Conservation (phyloP, 1,139 yeast species). For the Scheffersomyces illinoinensis region DNA sequence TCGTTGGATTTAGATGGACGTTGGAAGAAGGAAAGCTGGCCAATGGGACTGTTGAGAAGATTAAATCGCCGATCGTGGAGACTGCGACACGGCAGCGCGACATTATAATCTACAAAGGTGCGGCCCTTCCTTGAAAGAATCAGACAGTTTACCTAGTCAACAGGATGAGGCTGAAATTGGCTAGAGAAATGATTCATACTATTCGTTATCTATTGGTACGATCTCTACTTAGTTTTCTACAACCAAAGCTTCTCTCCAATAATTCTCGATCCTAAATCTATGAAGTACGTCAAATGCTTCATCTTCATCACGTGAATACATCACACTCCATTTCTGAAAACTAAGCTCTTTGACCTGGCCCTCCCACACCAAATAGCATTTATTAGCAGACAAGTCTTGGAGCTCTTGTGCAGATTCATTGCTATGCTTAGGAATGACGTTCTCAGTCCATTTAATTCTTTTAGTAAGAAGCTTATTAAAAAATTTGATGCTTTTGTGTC, state of each 20-base stretch:
- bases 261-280: conserved; percentile 55
- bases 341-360: conserved; percentile 60
- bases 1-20: background rate
- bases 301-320: conserved; percentile 52
- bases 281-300: conserved; percentile 53
- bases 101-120: background rate
- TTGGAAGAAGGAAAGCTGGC: background rate
- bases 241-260: conserved; percentile 55
- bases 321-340: conserved; percentile 64
- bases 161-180: background rate
- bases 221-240: conserved; percentile 1
- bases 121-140: too few species aligned
- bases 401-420: conserved; percentile 7
- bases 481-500: conserved; percentile 56
- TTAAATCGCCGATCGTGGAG: background rate
- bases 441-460: conserved; percentile 72
- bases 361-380: conserved; percentile 68
- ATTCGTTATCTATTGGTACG: background rate
- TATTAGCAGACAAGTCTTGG: conserved; percentile 48
- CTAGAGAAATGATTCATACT: background rate
- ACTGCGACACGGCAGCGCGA: background rate
- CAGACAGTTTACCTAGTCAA: background rate
- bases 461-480: conserved; percentile 61
- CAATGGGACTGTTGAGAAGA: background rate
- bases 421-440: conserved; percentile 27